These are phyloP conservation scores for Marsdenia floribunda DNA, from an alignment of 257 asterid species.

Conservation along the genomic window DNA sequence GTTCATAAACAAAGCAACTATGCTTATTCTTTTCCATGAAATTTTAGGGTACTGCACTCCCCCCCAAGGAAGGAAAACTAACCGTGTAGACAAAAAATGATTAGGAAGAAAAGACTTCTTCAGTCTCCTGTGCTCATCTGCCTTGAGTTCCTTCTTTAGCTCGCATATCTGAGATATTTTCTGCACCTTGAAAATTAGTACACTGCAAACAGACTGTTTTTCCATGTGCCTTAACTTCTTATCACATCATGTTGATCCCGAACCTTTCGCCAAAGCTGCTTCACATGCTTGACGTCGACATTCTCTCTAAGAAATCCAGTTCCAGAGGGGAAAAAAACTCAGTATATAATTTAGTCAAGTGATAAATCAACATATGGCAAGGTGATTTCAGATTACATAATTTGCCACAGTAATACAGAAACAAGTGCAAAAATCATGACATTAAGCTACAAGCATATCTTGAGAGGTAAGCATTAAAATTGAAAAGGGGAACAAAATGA, in stretches of 20 bases:
- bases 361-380: background rate
- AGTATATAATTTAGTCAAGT: background rate
- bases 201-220: background rate
- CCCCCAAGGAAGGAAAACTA: background rate
- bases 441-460: background rate
- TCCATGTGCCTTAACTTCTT: background rate
- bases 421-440: background rate
- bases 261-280: conserved; percentile 2
- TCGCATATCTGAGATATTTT: background rate
- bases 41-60: background rate
- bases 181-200: background rate
- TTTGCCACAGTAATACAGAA: background rate
- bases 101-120: background rate
- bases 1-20: background rate
- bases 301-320: background rate
- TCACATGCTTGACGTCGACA: background rate
- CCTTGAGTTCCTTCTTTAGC: background rate
- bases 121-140: background rate
- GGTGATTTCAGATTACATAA: background rate
- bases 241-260: background rate
- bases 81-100: background rate
- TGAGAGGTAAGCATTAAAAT: background rate
- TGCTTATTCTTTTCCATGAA: background rate
- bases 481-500: background rate
- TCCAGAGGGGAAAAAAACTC: background rate